These are phyloP conservation scores for Mucor mucedo DNA, from an alignment of 371 early-diverging fungal species.

Conservation along the genomic window DNA sequence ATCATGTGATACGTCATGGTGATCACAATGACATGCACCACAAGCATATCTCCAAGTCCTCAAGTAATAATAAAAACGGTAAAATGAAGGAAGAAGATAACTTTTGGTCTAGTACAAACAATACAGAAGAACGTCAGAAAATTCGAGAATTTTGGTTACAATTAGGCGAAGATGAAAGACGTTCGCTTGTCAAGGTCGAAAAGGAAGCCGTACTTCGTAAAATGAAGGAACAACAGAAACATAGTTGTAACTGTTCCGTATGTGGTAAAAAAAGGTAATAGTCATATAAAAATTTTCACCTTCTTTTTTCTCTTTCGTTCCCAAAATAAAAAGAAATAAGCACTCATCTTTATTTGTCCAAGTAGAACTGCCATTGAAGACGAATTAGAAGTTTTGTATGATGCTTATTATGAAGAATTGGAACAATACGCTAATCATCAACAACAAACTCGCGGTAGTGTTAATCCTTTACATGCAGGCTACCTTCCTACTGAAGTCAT, in stretches of 20 bases:
- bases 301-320: neutral
- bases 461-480: slow-evolving; percentile 22
- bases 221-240: slow-evolving; percentile 93
- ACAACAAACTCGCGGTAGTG: slow-evolving; percentile 50
- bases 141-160: slow-evolving; percentile 92
- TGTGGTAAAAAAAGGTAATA: slow-evolving; percentile 84
- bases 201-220: slow-evolving; percentile 90
- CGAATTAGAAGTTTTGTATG: slow-evolving; percentile 89
- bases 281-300: slow-evolving; percentile 28
- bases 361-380: slow-evolving; percentile 87
- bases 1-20: slow-evolving; percentile 30
- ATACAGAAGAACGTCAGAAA: slow-evolving; percentile 79
- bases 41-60: neutral
- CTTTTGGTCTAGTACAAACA: slow-evolving; percentile 78
- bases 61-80: neutral
- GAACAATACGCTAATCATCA: slow-evolving; percentile 86
- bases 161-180: slow-evolving; percentile 84
- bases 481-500: slow-evolving; percentile 23
- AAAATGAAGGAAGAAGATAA: slow-evolving; percentile 17
- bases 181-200: slow-evolving; percentile 84
- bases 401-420: slow-evolving; percentile 91
- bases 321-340: slow-evolving; percentile 10
- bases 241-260: slow-evolving; percentile 86
- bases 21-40: slow-evolving; percentile 19
- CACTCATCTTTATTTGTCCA: slow-evolving; percentile 1